Conservation (phyloP, 1,139 yeast genomes). For the Nakaseomyces nivariensis region DNA sequence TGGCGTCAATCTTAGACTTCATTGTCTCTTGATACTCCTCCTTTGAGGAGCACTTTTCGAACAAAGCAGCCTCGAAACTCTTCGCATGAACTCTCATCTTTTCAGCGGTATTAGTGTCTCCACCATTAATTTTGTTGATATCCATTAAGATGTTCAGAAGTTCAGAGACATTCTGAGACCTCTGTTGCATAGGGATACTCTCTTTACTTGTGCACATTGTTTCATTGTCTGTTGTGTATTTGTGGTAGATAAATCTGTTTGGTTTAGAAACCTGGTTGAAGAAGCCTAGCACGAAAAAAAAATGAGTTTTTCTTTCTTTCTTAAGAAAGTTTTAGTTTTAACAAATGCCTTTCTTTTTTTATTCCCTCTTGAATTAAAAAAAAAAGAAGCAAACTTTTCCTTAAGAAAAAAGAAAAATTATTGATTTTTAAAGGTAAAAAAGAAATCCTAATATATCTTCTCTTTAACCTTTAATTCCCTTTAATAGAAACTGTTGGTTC, state of each 20-base stretch:
- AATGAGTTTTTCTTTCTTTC: too few relatives aligned
- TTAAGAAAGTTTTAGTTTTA: background rate
- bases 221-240: constrained; percentile 3
- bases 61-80: constrained; percentile 29
- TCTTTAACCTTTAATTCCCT: too few relatives aligned
- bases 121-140: constrained; percentile 29
- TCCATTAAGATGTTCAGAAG: constrained; percentile 28
- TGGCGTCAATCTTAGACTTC: constrained; percentile 28
- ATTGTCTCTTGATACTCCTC: constrained; percentile 29
- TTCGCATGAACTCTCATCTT: constrained; percentile 30
- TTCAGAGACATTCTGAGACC: constrained; percentile 28
- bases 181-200: constrained; percentile 24
- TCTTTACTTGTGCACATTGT: constrained; percentile 3
- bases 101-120: constrained; percentile 27
- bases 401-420: too few relatives aligned
- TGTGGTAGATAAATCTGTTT: constrained; percentile 2
- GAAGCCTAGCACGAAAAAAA: constrained; percentile 1
- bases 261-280: constrained; percentile 3
- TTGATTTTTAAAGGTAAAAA: too few relatives aligned
- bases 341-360: background rate
- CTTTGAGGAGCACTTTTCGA: constrained; percentile 28
- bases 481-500: too few relatives aligned
- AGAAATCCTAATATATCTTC: too few relatives aligned
- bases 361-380: background rate
- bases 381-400: background rate